phyloP scores from a whole-genome alignment of 345 rosid genomes.

The Dipteronia dyeriana region DNA sequence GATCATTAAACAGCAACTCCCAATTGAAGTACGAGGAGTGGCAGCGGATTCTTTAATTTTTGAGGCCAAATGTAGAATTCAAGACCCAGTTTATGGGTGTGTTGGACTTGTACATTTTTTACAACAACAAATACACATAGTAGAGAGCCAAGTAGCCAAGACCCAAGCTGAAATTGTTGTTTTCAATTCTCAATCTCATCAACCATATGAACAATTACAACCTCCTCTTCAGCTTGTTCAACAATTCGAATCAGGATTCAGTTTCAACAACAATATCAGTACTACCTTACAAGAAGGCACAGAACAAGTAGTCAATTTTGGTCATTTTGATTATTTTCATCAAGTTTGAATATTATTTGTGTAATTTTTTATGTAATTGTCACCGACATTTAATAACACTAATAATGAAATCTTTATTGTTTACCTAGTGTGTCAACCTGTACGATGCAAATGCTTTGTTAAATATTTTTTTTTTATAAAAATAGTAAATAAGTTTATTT shows the following conservation, averaged over 20 bases:
- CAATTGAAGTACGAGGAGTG: slow-evolving; percentile 37
- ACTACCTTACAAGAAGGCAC: not conserved
- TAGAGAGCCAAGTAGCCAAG: slow-evolving; percentile 43
- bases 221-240: not conserved
- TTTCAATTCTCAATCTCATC: slow-evolving; percentile 11
- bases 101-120: slow-evolving; percentile 46
- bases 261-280: not conserved
- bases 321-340: not conserved
- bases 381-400: too few species aligned
- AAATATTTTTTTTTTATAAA: too few species aligned
- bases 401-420: too few species aligned
- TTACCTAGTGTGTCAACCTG: too few species aligned
- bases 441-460: too few species aligned
- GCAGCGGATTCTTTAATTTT: slow-evolving; percentile 55
- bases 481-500: too few species aligned
- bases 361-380: too few species aligned
- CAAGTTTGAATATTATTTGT: not conserved
- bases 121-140: slow-evolving; percentile 46
- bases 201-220: not conserved
- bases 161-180: slow-evolving; percentile 50
- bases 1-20: slow-evolving; percentile 44
- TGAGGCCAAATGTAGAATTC: slow-evolving; percentile 54
- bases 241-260: not conserved
- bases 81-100: slow-evolving; percentile 67
- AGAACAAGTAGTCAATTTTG: not conserved